These are phyloP conservation scores for Cryptococcus sp. DNA, from an alignment of 1,284 basidiomycete genomes.

Conservation along the genomic window DNA sequence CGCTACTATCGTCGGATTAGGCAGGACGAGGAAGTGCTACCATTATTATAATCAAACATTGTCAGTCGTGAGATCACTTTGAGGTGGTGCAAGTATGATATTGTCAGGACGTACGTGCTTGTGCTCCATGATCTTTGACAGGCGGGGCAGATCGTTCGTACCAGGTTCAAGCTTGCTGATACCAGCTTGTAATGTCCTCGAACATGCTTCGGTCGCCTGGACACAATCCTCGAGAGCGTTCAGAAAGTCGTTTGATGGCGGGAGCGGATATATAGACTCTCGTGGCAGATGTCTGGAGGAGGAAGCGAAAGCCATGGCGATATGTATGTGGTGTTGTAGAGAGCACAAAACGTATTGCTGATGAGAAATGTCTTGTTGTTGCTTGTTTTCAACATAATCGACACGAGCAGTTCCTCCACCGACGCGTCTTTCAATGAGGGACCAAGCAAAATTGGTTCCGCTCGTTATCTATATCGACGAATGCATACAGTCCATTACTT, in stretches of 20 bases:
- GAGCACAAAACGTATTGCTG: too few relatives aligned
- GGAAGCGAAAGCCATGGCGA: constrained; percentile 15
- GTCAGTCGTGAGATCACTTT: background rate
- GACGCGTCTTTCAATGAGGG: too few relatives aligned
- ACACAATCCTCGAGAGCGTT: constrained; percentile 49
- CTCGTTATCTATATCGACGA: too few relatives aligned
- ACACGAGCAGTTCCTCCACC: too few relatives aligned
- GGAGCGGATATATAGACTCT: constrained; percentile 30
- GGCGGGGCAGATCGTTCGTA: constrained; percentile 42
- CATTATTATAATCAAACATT: background rate
- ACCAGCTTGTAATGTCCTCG: constrained; percentile 19
- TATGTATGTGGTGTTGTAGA: too few relatives aligned
- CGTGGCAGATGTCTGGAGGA: constrained; percentile 14
- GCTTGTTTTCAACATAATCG: too few relatives aligned
- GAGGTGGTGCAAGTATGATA: too few relatives aligned
- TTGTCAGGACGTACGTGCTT: constrained; percentile 38
- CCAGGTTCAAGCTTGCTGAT: constrained; percentile 37
- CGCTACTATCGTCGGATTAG: constrained; percentile 38
- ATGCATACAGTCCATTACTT: too few relatives aligned
- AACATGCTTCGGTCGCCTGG: constrained; percentile 42
- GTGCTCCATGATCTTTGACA: constrained; percentile 44
- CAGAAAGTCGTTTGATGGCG: constrained; percentile 34
- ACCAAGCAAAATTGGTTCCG: too few relatives aligned
- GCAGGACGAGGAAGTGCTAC: constrained; percentile 50
- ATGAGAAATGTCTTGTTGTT: too few relatives aligned